Conservation (phyloP, 441 rosid genomes). For the Daphne laureola region DNA sequence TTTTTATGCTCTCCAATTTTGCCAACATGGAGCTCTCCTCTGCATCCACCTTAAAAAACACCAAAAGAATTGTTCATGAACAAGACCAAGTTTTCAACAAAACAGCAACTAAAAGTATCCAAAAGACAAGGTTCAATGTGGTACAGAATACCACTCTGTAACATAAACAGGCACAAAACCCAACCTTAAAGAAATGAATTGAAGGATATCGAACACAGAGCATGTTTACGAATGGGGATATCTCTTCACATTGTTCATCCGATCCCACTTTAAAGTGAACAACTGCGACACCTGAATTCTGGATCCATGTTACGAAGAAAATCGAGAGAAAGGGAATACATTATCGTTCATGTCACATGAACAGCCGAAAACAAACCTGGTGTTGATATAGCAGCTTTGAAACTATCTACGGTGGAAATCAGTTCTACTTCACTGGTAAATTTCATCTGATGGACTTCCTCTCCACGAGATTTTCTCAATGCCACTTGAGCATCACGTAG, state of each 20-base stretch:
- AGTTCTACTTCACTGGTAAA: slow-evolving; percentile 46
- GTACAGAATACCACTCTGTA: background rate
- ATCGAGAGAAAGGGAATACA: background rate
- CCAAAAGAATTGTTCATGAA: background rate
- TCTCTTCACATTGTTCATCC: slow-evolving; percentile 37
- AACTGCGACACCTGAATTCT: slow-evolving; percentile 39
- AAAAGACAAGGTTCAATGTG: too few relatives aligned
- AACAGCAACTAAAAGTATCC: background rate
- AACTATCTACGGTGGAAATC: slow-evolving; percentile 40
- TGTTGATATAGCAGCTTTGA: slow-evolving; percentile 44
- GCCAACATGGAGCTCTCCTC: slow-evolving; percentile 40
- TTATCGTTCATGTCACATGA: background rate
- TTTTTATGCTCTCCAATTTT: slow-evolving; percentile 32
- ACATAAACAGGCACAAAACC: background rate
- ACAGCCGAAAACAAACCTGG: slow-evolving; percentile 27
- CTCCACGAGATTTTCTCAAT: slow-evolving; percentile 29
- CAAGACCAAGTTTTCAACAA: background rate
- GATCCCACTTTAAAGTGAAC: slow-evolving; percentile 44
- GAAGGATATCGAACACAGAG: slow-evolving; percentile 60
- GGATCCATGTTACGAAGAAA: background rate
- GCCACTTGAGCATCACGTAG: slow-evolving; percentile 37
- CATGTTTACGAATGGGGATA: slow-evolving; percentile 45
- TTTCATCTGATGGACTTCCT: slow-evolving; percentile 25
- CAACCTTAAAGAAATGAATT: slow-evolving; percentile 50
- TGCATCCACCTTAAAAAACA: slow-evolving; percentile 34